These are phyloP conservation scores for Botryotinia globosa DNA, from an alignment of 2,329 filamentous ascomycete genomes.

Conservation along the genomic window DNA sequence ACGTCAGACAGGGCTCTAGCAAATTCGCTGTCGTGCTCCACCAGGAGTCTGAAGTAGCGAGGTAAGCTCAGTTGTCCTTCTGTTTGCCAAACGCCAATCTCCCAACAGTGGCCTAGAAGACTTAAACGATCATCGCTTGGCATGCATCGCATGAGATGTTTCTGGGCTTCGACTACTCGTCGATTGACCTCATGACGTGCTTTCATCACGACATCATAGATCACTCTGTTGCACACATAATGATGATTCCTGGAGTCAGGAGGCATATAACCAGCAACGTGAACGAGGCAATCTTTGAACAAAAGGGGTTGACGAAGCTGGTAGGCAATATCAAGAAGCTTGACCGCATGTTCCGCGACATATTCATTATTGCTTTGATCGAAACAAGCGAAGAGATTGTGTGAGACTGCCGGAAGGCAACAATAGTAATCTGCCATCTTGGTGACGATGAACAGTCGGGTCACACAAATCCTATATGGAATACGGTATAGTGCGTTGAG, in stretches of 20 bases:
- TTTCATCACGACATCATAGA: neutral
- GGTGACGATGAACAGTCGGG: neutral
- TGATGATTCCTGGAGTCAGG: fast-evolving
- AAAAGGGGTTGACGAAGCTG: neutral
- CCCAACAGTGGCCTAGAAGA: neutral
- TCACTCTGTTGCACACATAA: neutral
- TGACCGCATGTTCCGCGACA: neutral
- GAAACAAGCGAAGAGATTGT: neutral
- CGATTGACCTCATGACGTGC: neutral
- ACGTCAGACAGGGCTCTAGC: neutral
- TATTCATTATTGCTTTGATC: neutral
- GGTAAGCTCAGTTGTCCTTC: neutral
- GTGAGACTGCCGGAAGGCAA: neutral
- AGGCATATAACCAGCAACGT: neutral
- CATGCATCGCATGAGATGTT: neutral
- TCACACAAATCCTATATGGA: neutral
- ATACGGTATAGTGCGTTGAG: neutral
- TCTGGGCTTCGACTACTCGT: neutral
- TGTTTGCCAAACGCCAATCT: neutral
- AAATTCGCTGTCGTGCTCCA: neutral
- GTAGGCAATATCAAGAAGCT: neutral
- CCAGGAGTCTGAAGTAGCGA: neutral
- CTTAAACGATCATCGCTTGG: neutral
- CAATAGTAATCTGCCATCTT: conserved; percentile 15
- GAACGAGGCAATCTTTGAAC: conserved; percentile 10